phyloP scores from a whole-genome alignment of 768 basidiomycete genomes.

The Tricholoma bakamatsutake region DNA sequence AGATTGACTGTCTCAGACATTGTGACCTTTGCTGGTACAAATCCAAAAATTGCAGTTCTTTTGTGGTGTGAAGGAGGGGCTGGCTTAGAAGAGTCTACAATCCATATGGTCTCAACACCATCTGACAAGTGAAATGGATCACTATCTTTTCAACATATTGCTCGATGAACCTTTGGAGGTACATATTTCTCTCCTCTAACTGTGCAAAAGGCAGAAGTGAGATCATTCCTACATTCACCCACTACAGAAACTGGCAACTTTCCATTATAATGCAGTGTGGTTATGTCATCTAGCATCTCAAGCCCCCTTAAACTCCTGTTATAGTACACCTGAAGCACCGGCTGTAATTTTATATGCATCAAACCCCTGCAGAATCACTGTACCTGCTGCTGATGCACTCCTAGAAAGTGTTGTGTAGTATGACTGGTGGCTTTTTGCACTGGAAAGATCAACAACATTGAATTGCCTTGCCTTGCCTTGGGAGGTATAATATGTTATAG shows the following conservation, averaged over 20 bases:
- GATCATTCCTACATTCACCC: slow-evolving; percentile 7
- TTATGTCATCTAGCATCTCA: slow-evolving; percentile 31
- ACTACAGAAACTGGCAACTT: slow-evolving; percentile 5
- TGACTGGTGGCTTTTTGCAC: slow-evolving; percentile 14
- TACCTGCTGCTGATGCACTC: slow-evolving; percentile 20
- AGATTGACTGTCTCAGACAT: background rate
- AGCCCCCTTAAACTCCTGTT: slow-evolving; percentile 29
- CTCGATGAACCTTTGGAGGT: slow-evolving; percentile 2
- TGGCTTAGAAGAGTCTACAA: background rate
- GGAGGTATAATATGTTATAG: slow-evolving; percentile 23
- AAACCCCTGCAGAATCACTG: slow-evolving; percentile 20
- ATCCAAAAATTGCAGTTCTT: background rate
- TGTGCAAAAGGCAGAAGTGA: background rate
- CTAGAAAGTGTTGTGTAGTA: slow-evolving; percentile 25
- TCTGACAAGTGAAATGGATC: slow-evolving; percentile 3
- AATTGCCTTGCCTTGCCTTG: slow-evolving; percentile 20
- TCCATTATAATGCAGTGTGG: slow-evolving; percentile 14
- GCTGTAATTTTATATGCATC: slow-evolving; percentile 17
- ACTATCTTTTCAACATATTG: background rate
- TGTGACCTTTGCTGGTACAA: slow-evolving; percentile 2
- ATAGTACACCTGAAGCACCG: slow-evolving; percentile 18
- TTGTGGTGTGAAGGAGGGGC: background rate
- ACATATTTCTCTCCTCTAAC: slow-evolving; percentile 1
- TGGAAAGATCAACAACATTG: slow-evolving; percentile 25
- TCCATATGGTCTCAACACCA: slow-evolving; percentile 1